phyloP scores from a whole-genome alignment of 192 early-diverging fungal genomes.

The Dissophora globulifera region DNA sequence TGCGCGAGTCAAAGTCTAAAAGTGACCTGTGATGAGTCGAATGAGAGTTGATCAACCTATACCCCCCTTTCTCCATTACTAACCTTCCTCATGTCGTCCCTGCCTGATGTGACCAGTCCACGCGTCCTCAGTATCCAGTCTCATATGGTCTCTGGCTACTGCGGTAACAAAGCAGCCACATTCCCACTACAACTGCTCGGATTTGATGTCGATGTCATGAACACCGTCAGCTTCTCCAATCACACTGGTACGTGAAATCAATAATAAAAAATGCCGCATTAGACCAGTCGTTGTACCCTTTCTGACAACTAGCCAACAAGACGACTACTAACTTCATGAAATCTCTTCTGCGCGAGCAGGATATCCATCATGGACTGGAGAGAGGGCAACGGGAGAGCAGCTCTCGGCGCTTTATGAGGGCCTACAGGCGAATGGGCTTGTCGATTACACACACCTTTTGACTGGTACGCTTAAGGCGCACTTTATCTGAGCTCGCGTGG shows the following conservation, averaged over 20 bases:
- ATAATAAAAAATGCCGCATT: no score
- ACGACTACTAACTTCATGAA: no score
- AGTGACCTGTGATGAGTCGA: no score
- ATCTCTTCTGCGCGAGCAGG: conserved; percentile 51
- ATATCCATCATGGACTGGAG: conserved; percentile 80
- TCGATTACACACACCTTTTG: conserved; percentile 84
- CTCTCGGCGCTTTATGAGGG: conserved; percentile 78
- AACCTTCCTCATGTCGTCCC: not conserved
- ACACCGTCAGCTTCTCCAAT: conserved; percentile 95
- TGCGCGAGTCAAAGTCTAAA: no score
- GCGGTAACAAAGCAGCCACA: conserved; percentile 87
- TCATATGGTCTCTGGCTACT: conserved; percentile 64
- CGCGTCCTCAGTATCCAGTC: conserved; percentile 64
- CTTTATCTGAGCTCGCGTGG: conserved; percentile 18
- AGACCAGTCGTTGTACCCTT: no score
- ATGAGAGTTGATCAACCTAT: no score
- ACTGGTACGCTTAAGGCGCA: no score
- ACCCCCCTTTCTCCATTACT: not conserved
- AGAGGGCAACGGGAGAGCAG: conserved; percentile 69
- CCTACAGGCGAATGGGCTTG: conserved; percentile 76
- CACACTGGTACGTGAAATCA: conserved; percentile 72
- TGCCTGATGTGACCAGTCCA: conserved; percentile 11
- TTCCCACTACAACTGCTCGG: conserved; percentile 92
- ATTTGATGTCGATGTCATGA: conserved; percentile 92
- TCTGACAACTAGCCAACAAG: no score